Evolutionary conservation across 2,329 filamentous ascomycete genomes (phyloP), one percentile per base, ranked within the genome.

Genomic region (Seiridium cupressi): DNA sequence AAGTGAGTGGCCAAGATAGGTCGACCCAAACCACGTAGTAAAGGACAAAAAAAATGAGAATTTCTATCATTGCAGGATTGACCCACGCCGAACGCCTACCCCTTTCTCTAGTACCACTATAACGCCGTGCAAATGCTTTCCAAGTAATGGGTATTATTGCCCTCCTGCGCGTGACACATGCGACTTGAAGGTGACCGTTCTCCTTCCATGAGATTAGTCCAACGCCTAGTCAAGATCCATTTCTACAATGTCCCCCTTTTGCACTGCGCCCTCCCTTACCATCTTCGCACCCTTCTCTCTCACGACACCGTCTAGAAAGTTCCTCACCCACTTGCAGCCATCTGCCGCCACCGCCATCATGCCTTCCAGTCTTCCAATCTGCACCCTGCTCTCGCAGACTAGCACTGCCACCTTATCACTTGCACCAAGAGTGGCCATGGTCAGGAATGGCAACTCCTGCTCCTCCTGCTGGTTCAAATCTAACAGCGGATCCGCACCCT

Each of bases 331-430:
- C 76, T 89, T 92, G 75, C 94, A 98, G 4, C 93, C 95, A 72
- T 97, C 93, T 54, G 97, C 87, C 0, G 90, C 94, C 1, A 97
- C 92, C 0, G 91, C 92, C 67, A 99, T 78, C 93, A 99, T 96
- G 1, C 91, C 91, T 77, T 99, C 94, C 61, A 98, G 72, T 60
- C 93, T 84, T 60, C 83, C 83, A 64, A 90, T 86, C 74, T 96
- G 90, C n/a, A 97, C 89, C 53, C 92, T 86, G 58, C 89, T 95
- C 81, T 98, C 95, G 82, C 96, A 91, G 10, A 93, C 84, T 64
- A 96, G 76, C 5, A 93, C 89, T 2, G 86, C 88, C 2, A 98
- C 88, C 67, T 88, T 89, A 70, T 94, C 91, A 53, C 82, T 86
- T 5, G 81, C 84, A 1, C 91, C 90, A 26, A 92, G 79, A 2